A percentile compares a stretch with the other conserved stretches of the same genome.
Evolutionary conservation across 805 yeast genomes (phyloP).

Genomic region (Spathaspora boniae): DNA sequence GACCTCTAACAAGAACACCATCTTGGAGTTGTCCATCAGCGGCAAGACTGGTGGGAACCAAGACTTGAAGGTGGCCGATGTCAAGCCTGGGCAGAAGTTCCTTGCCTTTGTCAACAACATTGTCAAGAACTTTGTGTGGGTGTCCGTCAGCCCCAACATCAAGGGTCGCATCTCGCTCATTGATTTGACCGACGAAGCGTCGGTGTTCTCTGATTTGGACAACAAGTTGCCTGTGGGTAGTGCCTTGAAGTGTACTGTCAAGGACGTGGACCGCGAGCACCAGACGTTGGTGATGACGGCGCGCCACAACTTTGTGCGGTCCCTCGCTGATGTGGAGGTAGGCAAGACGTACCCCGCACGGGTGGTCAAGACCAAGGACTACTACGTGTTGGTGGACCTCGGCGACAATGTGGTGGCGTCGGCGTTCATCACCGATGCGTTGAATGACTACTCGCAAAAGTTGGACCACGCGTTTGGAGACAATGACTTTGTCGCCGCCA

Average conservation of each 20-base stretch:
- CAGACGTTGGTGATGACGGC: conserved; percentile 49
- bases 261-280: conserved; percentile 50
- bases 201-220: conserved; percentile 46
- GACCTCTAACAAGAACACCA: conserved; percentile 48
- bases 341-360: conserved; percentile 61
- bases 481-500: conserved; percentile 57
- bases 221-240: conserved; percentile 68
- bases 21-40: conserved; percentile 62
- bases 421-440: conserved; percentile 73
- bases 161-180: conserved; percentile 64
- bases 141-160: conserved; percentile 62
- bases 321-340: conserved; percentile 48
- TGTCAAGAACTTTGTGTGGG: conserved; percentile 60
- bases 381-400: conserved; percentile 63
- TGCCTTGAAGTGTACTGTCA: conserved; percentile 58
- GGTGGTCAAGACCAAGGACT: conserved; percentile 54
- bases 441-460: conserved; percentile 58
- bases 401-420: conserved; percentile 62
- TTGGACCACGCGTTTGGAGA: conserved; percentile 46
- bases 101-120: conserved; percentile 65
- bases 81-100: conserved; percentile 48
- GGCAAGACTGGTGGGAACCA: conserved; percentile 23
- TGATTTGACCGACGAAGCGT: conserved; percentile 58
- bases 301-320: conserved; percentile 39
- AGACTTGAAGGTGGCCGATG: conserved; percentile 37